Evolutionary conservation across 1,284 basidiomycete species (phyloP).

Genomic region (Spongiforma sp.): DNA sequence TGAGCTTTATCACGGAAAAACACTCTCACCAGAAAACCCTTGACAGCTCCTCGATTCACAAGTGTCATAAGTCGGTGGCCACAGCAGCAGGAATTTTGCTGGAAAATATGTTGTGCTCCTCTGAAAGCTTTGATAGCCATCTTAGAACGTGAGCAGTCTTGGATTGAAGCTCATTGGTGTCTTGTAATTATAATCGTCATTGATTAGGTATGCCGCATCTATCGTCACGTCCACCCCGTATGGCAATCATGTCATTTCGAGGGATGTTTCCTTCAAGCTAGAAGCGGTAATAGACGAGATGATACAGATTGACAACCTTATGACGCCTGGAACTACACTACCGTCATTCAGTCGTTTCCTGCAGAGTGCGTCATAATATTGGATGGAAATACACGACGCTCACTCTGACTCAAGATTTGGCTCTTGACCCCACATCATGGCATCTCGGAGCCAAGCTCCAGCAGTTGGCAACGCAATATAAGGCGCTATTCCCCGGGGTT

Average conservation of each 20-base stretch:
- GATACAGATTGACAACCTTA: constrained; percentile 5
- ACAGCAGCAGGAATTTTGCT: constrained; percentile 12
- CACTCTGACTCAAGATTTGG: constrained; percentile 21
- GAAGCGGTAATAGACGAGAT: constrained; percentile 21
- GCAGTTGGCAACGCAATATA: constrained; percentile 28
- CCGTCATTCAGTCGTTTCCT: constrained; percentile 28
- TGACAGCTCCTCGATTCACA: constrained; percentile 10
- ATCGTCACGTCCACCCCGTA: constrained; percentile 29
- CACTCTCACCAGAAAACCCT: constrained; percentile 27
- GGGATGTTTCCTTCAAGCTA: constrained; percentile 25
- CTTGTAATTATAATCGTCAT: neutral
- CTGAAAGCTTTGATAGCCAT: constrained; percentile 12
- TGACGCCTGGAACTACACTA: constrained; percentile 28
- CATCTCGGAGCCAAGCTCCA: constrained; percentile 37
- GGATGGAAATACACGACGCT: constrained; percentile 1
- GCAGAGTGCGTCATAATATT: constrained; percentile 20
- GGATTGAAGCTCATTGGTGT: neutral
- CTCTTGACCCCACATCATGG: constrained; percentile 39
- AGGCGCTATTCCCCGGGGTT: constrained; percentile 31
- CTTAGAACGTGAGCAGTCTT: constrained; percentile 25
- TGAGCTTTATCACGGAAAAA: constrained; percentile 31
- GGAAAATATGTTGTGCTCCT: constrained; percentile 14
- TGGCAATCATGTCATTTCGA: constrained; percentile 24
- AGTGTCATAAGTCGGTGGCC: constrained; percentile 17
- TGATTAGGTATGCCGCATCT: constrained; percentile 24